phyloP scores from a whole-genome alignment of 305 asterid genomes.

The Fraxinus ornus region DNA sequence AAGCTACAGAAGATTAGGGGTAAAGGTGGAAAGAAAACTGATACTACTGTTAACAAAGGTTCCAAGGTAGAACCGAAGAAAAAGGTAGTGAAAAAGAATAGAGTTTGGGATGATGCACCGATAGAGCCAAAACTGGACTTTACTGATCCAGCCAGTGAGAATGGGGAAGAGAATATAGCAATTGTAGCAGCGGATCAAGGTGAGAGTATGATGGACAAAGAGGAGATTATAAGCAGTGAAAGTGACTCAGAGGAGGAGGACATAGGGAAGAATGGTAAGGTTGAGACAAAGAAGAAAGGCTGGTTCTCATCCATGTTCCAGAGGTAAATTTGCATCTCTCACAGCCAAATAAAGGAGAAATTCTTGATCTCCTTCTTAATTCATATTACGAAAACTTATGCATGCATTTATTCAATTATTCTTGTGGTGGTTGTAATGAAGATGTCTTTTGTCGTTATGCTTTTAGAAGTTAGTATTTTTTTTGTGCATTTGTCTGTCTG shows the following conservation, averaged over 20 bases:
- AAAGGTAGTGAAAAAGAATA: conserved; percentile 57
- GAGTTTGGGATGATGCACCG: conserved; percentile 88
- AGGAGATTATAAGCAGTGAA: conserved; percentile 75
- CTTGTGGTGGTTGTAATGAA: background rate
- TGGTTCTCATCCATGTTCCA: conserved; percentile 94
- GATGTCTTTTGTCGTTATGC: background rate
- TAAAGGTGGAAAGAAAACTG: conserved; percentile 73
- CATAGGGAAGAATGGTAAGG: conserved; percentile 42
- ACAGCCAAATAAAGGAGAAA: background rate
- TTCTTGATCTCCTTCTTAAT: conserved; percentile 1
- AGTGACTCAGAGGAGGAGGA: conserved; percentile 70
- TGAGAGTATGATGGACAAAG: conserved; percentile 95
- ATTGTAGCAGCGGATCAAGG: conserved; percentile 62
- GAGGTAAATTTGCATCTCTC: conserved; percentile 44
- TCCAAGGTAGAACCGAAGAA: conserved; percentile 66
- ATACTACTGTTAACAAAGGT: conserved; percentile 50
- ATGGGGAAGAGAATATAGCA: conserved; percentile 57
- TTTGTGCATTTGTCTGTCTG: background rate
- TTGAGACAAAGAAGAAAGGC: conserved; percentile 65
- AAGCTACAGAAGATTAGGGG: conserved; percentile 71
- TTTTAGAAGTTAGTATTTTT: background rate
- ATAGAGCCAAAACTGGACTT: conserved; percentile 65
- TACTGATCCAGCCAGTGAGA: conserved; percentile 73
- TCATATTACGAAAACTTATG: background rate
- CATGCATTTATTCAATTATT: background rate